Evolutionary conservation across 106 monocot species (phyloP).

Genomic region (Cymbidium sinense): DNA sequence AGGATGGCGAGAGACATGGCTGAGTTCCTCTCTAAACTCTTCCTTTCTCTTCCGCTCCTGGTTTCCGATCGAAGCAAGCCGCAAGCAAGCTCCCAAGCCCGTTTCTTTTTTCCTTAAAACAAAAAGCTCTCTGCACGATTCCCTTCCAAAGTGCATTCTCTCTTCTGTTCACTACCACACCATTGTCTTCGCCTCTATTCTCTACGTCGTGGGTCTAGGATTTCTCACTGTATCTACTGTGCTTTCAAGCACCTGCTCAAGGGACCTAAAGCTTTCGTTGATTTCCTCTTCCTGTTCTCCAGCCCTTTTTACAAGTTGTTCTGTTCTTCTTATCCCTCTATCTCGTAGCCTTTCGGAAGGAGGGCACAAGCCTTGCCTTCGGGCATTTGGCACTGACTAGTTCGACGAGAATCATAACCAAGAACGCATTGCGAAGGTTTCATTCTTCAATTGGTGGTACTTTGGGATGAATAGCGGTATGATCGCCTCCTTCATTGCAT

Average conservation of each 20-base stretch:
- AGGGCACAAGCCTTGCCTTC: constrained; percentile 46
- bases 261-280: too few species aligned
- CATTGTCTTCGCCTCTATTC: constrained; percentile 38
- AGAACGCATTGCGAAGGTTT: constrained; percentile 32
- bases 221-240: too few species aligned
- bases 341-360: constrained; percentile 42
- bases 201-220: constrained; percentile 36
- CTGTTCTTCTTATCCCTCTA: constrained; percentile 51
- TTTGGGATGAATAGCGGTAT: constrained; percentile 22
- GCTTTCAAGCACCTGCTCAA: too few species aligned
- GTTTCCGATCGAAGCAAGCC: too few species aligned
- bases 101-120: too few species aligned
- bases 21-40: too few species aligned
- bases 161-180: constrained; percentile 43
- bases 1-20: constrained; percentile 97
- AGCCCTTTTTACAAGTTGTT: constrained; percentile 2
- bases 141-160: constrained; percentile 54
- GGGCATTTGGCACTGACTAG: constrained; percentile 63
- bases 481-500: not conserved
- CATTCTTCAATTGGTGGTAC: constrained; percentile 78
- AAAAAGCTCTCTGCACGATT: too few species aligned
- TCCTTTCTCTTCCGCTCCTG: too few species aligned
- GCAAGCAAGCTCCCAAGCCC: too few species aligned
- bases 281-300: constrained; percentile 6
- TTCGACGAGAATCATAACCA: constrained; percentile 38